Conservation (phyloP, 352 stramenopile genomes). For the Globisporangium mamillatum region DNA sequence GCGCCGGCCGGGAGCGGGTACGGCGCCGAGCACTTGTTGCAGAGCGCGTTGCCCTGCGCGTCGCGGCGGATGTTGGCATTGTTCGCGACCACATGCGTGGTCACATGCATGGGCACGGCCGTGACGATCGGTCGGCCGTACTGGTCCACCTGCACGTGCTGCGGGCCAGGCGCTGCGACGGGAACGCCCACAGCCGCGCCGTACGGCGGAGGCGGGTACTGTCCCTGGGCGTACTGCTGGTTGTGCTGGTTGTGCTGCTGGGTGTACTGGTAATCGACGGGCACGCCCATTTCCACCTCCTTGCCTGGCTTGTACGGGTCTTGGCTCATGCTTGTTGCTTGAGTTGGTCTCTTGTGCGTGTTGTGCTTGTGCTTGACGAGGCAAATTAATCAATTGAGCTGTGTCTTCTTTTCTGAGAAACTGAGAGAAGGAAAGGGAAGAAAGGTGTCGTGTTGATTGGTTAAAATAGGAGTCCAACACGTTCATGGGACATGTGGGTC, state of each 20-base stretch:
- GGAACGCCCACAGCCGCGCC: background rate
- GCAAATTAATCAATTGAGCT: background rate
- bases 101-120: slow-evolving; percentile 16
- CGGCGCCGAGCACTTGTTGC: slow-evolving; percentile 63
- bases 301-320: slow-evolving; percentile 20
- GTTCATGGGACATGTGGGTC: background rate
- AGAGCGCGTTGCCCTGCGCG: slow-evolving; percentile 67
- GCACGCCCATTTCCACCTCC: slow-evolving; percentile 17
- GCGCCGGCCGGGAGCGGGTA: slow-evolving; percentile 66
- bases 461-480: background rate
- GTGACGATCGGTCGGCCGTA: slow-evolving; percentile 22
- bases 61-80: slow-evolving; percentile 39
- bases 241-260: slow-evolving; percentile 6
- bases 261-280: slow-evolving; percentile 13
- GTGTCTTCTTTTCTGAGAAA: background rate
- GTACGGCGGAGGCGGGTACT: slow-evolving; percentile 9
- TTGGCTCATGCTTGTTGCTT: slow-evolving; percentile 13
- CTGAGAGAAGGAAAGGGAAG: background rate
- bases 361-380: background rate
- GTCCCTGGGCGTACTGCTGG: slow-evolving; percentile 1
- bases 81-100: slow-evolving; percentile 22
- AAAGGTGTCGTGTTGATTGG: background rate
- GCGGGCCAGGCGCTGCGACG: background rate
- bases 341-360: background rate
- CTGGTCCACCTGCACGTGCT: slow-evolving; percentile 21